A percentile compares a stretch with the other conserved stretches of the same genome.
Conservation (phyloP, 176 grass and related monocot genomes). For the Avena insularis region DNA sequence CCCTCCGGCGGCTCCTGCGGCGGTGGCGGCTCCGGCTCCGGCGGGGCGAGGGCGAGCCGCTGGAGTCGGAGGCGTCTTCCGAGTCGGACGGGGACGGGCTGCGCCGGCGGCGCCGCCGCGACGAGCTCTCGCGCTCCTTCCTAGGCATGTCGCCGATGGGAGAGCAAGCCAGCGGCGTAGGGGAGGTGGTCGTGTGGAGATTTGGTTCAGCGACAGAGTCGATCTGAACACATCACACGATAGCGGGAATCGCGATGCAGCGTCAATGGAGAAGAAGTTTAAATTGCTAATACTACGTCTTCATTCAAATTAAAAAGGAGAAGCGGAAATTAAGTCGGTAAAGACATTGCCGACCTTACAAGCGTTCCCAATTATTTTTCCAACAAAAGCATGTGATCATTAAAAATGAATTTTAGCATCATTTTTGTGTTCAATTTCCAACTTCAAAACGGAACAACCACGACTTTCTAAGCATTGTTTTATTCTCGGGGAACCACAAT, state of each 20-base stretch:
- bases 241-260: background rate
- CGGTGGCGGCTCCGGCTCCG: conserved; percentile 45
- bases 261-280: background rate
- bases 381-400: no score
- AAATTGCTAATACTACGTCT: no score
- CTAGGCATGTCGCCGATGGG: conserved; percentile 48
- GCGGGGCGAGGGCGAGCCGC: conserved; percentile 32
- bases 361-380: no score
- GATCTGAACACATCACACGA: background rate
- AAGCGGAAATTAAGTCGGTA: no score
- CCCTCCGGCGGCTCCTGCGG: conserved; percentile 46
- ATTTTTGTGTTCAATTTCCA: no score
- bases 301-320: no score
- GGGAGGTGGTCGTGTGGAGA: conserved; percentile 17
- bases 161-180: background rate
- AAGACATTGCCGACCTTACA: no score
- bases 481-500: no score
- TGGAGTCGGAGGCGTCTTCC: conserved; percentile 30
- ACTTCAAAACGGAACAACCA: no score
- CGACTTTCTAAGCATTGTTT: no score
- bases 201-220: background rate
- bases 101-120: conserved; percentile 45
- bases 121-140: conserved; percentile 57
- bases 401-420: no score
- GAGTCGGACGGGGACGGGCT: conserved; percentile 53